Evolutionary conservation across 2,329 filamentous ascomycete genomes (phyloP), one percentile per base, ranked within the genome.

Genomic region (Fusarium nanum): DNA sequence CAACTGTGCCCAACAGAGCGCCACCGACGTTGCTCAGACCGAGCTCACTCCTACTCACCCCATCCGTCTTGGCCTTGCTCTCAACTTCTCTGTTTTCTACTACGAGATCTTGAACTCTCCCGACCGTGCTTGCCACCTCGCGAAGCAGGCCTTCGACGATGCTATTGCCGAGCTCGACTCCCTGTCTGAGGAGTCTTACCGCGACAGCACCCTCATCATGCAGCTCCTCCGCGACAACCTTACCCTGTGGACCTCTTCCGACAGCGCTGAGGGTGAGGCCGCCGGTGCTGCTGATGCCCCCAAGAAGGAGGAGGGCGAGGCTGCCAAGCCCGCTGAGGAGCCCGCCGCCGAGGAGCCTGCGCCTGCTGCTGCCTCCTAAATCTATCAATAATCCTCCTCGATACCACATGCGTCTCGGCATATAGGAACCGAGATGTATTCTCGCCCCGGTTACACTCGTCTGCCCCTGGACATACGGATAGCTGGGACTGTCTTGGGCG

Each of bases 1-100:
- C 75, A 91, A 78, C 92, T 70, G 50, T 98, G 71, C 93, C 77
- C 93, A 95, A 95, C 91, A 98, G 98, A 93, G 94, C 96, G 95
- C 95, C 77, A 98, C 95, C 86, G 95, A 98, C 79, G 95, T 98
- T 79, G 96, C 96, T 77, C 95, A 98, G 88, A 97, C 93, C 75
- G 95, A 98, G 85, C 91, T 98, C 76, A 95, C 95, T 71, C 95
- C 95, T 71, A 98, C 96, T 70, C 95, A 98, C 88, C 95, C 95
- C 78, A 98, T 98, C 87, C 94, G 95, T 79, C 93, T 98, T 73
- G 95, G 95, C 83, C 92, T 98, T 79, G 95, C 95, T 76, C 91
- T 98, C 77, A 98, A 98, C 92, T 98, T 98, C 90, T 98, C 94
- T 73, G 95, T 98, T 79, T 98, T 98, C 89, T 98, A 98, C 92